Evolutionary conservation across 2,329 filamentous ascomycete genomes (phyloP).

Genomic region (Colletotrichum acutatum): DNA sequence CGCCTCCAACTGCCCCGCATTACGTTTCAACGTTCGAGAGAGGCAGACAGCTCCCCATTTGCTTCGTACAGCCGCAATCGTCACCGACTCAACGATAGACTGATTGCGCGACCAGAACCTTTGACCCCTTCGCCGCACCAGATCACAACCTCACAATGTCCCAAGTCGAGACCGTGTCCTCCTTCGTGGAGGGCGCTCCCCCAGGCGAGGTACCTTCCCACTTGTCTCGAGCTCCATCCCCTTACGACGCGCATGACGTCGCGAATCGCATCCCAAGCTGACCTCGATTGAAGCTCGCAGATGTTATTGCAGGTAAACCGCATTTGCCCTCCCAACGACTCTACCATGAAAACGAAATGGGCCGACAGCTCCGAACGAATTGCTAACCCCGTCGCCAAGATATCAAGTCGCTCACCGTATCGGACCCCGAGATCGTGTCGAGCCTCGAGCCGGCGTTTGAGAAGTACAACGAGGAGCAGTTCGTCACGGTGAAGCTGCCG

Average conservation of each 20-base stretch:
- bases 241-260: conserved; percentile 13
- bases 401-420: conserved; percentile 85
- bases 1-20: conserved; percentile 34
- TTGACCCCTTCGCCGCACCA: not conserved
- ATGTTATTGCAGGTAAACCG: conserved; percentile 83
- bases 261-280: conserved; percentile 35
- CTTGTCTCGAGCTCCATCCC: not conserved
- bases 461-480: conserved; percentile 97
- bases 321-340: not conserved
- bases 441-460: conserved; percentile 86
- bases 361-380: not conserved
- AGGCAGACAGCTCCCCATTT: conserved; percentile 3
- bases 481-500: conserved; percentile 88
- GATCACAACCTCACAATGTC: conserved; percentile 42
- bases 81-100: not conserved
- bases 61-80: conserved; percentile 9
- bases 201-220: conserved; percentile 85
- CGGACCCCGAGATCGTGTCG: conserved; percentile 73
- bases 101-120: not conserved
- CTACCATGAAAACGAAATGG: not conserved
- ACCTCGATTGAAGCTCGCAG: conserved; percentile 72
- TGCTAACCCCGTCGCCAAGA: conserved; percentile 62
- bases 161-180: conserved; percentile 72
- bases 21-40: conserved; percentile 30
- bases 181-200: conserved; percentile 93